phyloP scores from a whole-genome alignment of 208 protist genomes.

The Plasmodiophora brassicae region DNA sequence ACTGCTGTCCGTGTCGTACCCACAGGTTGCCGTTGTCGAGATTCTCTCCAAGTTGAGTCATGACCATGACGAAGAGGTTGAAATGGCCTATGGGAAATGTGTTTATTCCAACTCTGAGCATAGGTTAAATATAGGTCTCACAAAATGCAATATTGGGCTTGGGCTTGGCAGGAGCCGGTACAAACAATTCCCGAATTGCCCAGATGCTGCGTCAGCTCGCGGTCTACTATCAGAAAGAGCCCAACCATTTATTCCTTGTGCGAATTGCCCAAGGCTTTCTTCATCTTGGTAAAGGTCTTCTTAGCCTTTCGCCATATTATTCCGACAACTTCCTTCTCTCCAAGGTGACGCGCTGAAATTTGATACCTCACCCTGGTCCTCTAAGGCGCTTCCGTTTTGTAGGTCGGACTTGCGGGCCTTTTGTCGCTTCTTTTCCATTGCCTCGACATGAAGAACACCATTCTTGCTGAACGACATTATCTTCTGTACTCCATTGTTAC shows the following conservation, averaged over 20 bases:
- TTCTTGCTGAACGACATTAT: slow-evolving; percentile 82
- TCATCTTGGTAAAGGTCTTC: slow-evolving; percentile 95
- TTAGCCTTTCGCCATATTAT: slow-evolving; percentile 89
- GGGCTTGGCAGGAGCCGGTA: slow-evolving; percentile 89
- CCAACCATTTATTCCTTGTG: slow-evolving; percentile 71
- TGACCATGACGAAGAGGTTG: slow-evolving; percentile 85
- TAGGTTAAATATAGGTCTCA: slow-evolving; percentile 50
- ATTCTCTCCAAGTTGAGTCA: slow-evolving; percentile 93
- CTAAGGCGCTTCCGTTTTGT: background rate
- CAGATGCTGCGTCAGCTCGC: slow-evolving; percentile 82
- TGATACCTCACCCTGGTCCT: slow-evolving; percentile 44
- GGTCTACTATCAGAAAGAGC: slow-evolving; percentile 88
- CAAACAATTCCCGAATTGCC: slow-evolving; percentile 93
- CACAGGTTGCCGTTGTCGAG: slow-evolving; percentile 90
- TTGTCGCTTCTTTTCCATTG: background rate
- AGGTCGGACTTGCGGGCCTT: slow-evolving; percentile 8
- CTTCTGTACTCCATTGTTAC: slow-evolving; percentile 85
- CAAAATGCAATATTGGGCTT: slow-evolving; percentile 90
- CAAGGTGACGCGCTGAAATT: slow-evolving; percentile 11
- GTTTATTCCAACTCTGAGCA: background rate
- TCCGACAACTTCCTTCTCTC: slow-evolving; percentile 71
- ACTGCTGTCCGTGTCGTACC: slow-evolving; percentile 88
- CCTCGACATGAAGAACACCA: slow-evolving; percentile 32
- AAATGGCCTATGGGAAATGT: too few species aligned
- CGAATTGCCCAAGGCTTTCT: slow-evolving; percentile 85